Evolutionary conservation across 2,329 filamentous ascomycete genomes (phyloP).

Genomic region (Calonectria montana): DNA sequence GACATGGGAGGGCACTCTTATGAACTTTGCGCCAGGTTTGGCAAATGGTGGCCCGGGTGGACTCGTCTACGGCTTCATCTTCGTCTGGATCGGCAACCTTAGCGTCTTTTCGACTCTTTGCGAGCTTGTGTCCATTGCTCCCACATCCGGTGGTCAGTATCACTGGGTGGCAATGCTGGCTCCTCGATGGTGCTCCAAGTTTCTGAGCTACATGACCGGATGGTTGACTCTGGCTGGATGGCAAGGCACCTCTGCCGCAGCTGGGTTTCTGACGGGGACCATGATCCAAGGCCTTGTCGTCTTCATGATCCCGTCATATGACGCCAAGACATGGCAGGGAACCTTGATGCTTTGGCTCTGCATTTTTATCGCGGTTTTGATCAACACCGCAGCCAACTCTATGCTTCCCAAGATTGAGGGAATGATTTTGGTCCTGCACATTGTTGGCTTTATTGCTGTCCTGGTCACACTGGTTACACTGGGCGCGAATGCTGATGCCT

Average conservation of each 20-base stretch:
- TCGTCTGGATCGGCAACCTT: slow-evolving; percentile 59
- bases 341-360: slow-evolving; percentile 51
- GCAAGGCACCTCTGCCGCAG: slow-evolving; percentile 40
- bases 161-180: slow-evolving; percentile 41
- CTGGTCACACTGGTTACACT: slow-evolving; percentile 50
- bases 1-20: slow-evolving; percentile 42
- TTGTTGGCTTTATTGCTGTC: slow-evolving; percentile 59
- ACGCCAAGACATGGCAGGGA: slow-evolving; percentile 41
- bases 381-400: slow-evolving; percentile 48
- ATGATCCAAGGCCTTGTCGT: slow-evolving; percentile 42
- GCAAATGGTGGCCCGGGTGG: slow-evolving; percentile 44
- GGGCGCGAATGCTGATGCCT: slow-evolving; percentile 38
- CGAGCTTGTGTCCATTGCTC: slow-evolving; percentile 39
- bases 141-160: slow-evolving; percentile 37
- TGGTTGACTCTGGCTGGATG: slow-evolving; percentile 48
- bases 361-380: slow-evolving; percentile 52
- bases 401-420: slow-evolving; percentile 53
- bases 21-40: slow-evolving; percentile 41
- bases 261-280: slow-evolving; percentile 36
- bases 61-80: slow-evolving; percentile 62
- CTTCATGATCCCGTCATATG: slow-evolving; percentile 32
- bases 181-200: slow-evolving; percentile 43
- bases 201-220: slow-evolving; percentile 30
- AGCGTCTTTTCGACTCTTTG: slow-evolving; percentile 38
- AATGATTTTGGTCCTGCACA: slow-evolving; percentile 53